Conservation (phyloP, 2,329 filamentous ascomycete genomes). For the Sporothrix inflata region DNA sequence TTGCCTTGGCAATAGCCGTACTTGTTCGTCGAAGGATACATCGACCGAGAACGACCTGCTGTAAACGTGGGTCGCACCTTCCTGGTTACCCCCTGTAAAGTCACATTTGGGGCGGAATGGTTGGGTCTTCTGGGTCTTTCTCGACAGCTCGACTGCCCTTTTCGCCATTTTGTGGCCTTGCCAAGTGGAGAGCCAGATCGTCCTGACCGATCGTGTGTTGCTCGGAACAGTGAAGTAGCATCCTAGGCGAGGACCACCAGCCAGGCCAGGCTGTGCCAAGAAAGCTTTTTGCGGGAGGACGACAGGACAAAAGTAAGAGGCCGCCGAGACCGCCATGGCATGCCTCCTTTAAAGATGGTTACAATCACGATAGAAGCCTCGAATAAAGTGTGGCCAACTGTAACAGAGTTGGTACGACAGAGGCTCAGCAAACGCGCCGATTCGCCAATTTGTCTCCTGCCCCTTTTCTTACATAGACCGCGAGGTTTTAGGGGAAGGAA, state of each 20-base stretch:
- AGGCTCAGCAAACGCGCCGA: not conserved
- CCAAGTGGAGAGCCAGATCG: conserved; percentile 19
- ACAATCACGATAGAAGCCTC: not conserved
- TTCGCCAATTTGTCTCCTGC: not conserved
- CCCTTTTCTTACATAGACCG: not conserved
- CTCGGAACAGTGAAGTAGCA: conserved; percentile 15
- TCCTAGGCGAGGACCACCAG: not conserved
- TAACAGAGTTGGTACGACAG: not conserved
- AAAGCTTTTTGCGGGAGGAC: not conserved
- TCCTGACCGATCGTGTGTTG: conserved; percentile 1
- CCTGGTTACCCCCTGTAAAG: not conserved
- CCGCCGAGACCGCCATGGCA: not conserved
- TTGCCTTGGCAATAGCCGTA: not conserved
- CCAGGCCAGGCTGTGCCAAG: conserved; percentile 8
- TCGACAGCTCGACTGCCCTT: too few relatives aligned
- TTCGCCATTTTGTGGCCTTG: not conserved
- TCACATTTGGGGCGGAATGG: not conserved
- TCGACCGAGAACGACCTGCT: not conserved
- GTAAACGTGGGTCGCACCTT: conserved; percentile 4
- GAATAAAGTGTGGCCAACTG: not conserved
- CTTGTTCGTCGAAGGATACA: not conserved
- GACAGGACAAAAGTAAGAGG: not conserved
- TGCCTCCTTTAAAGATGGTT: too few relatives aligned
- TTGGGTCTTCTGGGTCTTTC: too few relatives aligned
- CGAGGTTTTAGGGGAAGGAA: not conserved